Evolutionary conservation across 805 yeast genomes (phyloP), one percentile per base, ranked within the genome.

Genomic region (Yarrowia divulgata): DNA sequence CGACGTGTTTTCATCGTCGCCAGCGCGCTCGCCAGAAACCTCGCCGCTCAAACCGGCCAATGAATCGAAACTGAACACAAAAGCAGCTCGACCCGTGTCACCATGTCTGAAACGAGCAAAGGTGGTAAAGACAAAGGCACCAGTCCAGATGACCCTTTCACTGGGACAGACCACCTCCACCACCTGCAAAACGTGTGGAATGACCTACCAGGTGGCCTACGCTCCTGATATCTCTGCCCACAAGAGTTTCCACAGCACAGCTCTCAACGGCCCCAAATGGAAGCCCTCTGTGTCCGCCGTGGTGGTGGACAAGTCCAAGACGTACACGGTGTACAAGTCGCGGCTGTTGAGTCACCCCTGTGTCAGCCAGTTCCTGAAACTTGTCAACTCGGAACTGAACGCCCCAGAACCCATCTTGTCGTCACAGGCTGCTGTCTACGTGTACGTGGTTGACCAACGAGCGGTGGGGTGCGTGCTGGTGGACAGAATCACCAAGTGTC

Each of bases 381-480:
- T 63, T 43, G 68, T 63, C 32, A 63, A 63, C 12, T 63, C 68
- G 19, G 68, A 63, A 10, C 57, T 63, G 29, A 63, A 63, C 23
- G 68, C 68, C 12, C 68, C 68, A 5, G 57, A 46, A 14, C 57
- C 68, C 13, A n/a, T 37, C 16, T 43, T 63, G 32, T 23, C 57
- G 8, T 35, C 55, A 2, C 57, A 49, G 50, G 68, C 68, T 0
- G 68, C 68, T 12, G 48, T 63, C 5, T 63, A 63, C 39, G 48
- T 63, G 16, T 63, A 63, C 37, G 68, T 63, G 37, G 57, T 48
- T 14, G 57, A 63, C 12, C 57, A 63, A 32, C 68, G 57, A 1
- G 68, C 68, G 0, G 68, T 63, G 23, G 68, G 68, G 9, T 63
- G 68, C 19, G 57, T 63, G 16, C n/a, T 63, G 23, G 68, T 63